Evolutionary conservation across 108 stramenopile species (phyloP).

Genomic region (Seminavis robusta): DNA sequence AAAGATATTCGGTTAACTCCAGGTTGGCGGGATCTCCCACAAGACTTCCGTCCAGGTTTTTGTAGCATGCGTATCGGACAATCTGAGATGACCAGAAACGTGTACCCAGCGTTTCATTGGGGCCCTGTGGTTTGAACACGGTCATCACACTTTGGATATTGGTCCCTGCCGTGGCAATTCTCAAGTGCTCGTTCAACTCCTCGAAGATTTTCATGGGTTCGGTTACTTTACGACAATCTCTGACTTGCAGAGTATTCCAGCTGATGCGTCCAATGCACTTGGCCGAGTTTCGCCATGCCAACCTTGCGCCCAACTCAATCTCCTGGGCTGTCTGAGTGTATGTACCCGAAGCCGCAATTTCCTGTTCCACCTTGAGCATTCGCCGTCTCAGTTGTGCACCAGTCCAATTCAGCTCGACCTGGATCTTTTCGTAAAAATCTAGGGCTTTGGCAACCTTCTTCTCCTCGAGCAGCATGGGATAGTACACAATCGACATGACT

Average conservation of each 20-base stretch:
- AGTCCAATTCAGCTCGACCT: conserved; percentile 7
- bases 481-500: background rate
- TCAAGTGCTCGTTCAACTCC: conserved; percentile 3
- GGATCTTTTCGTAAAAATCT: background rate
- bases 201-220: background rate
- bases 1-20: conserved; percentile 11
- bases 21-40: conserved; percentile 34
- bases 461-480: conserved; percentile 1
- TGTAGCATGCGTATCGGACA: conserved; percentile 29
- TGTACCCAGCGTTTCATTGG: conserved; percentile 4
- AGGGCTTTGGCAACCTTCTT: background rate
- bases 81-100: conserved; percentile 34
- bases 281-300: too few relatives aligned
- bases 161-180: conserved; percentile 9
- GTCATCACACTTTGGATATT: conserved; percentile 24
- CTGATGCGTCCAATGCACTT: too few relatives aligned
- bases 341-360: too few relatives aligned
- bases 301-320: too few relatives aligned
- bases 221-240: too few relatives aligned
- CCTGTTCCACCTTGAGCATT: too few relatives aligned
- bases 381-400: too few relatives aligned
- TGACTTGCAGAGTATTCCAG: too few relatives aligned
- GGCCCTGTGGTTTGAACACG: conserved; percentile 13
- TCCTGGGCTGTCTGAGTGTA: too few relatives aligned
- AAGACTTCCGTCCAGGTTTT: conserved; percentile 1